Evolutionary conservation across 495 filamentous ascomycete species (phyloP).

Genomic region (Amphirosellinia nigrospora): DNA sequence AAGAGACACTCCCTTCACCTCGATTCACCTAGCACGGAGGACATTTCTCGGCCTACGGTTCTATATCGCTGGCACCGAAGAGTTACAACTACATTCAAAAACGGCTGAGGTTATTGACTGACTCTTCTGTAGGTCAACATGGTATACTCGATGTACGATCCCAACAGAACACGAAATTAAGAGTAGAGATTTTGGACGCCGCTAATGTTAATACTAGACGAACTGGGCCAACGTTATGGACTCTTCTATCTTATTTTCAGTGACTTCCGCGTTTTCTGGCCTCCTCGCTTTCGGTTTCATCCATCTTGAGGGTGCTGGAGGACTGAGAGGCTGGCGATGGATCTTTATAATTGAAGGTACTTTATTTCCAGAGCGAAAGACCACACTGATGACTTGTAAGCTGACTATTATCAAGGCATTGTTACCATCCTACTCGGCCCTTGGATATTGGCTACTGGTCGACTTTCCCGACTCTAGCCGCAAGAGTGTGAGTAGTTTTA

Average conservation of each 20-base stretch:
- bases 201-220: slow-evolving; percentile 42
- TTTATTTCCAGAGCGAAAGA: neutral
- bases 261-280: slow-evolving; percentile 63
- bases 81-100: neutral
- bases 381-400: neutral
- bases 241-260: slow-evolving; percentile 65
- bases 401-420: slow-evolving; percentile 28
- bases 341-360: slow-evolving; percentile 64
- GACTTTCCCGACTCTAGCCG: slow-evolving; percentile 63
- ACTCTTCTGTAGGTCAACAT: slow-evolving; percentile 47
- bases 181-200: neutral
- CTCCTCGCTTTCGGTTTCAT: slow-evolving; percentile 68
- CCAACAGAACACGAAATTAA: neutral
- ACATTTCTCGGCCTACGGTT: neutral
- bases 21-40: neutral
- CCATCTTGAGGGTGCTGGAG: slow-evolving; percentile 56
- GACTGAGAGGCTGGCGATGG: slow-evolving; percentile 64
- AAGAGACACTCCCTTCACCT: neutral
- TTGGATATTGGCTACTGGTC: slow-evolving; percentile 60
- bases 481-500: slow-evolving; percentile 40
- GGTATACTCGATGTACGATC: slow-evolving; percentile 60
- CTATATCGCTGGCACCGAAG: neutral
- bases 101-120: slow-evolving; percentile 6
- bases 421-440: slow-evolving; percentile 50
- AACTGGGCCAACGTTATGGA: slow-evolving; percentile 64